Conservation (phyloP, 306 rosid species). For the Parietaria judaica region DNA sequence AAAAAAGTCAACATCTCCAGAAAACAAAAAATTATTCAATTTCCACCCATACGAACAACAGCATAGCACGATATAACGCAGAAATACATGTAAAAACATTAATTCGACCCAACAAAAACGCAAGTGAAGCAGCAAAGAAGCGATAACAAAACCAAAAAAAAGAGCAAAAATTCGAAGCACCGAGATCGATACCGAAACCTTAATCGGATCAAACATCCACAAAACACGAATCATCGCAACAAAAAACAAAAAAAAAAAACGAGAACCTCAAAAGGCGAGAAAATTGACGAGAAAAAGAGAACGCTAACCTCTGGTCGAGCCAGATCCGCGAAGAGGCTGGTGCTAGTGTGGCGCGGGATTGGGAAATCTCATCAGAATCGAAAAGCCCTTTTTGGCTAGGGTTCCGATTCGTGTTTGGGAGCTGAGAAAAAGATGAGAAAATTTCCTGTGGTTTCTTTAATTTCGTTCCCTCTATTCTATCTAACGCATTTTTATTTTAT, state of each 20-base stretch:
- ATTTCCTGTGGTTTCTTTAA: constrained; percentile 10
- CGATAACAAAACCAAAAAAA: no score
- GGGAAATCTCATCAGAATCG: constrained; percentile 7
- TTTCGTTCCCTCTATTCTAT: background rate
- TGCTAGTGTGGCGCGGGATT: constrained; percentile 20
- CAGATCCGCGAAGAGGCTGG: constrained; percentile 18
- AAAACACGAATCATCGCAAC: background rate
- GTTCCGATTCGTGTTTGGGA: constrained; percentile 27
- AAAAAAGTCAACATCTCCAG: background rate
- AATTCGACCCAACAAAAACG: background rate
- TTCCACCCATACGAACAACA: background rate
- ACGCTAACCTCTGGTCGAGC: constrained; percentile 23
- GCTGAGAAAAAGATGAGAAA: constrained; percentile 1
- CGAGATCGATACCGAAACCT: constrained; percentile 6
- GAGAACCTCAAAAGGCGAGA: background rate
- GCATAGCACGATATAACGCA: background rate
- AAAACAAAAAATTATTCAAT: background rate
- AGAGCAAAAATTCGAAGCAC: constrained; percentile 20
- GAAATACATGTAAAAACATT: background rate
- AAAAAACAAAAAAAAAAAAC: background rate
- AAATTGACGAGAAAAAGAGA: background rate
- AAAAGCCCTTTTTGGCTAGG: constrained; percentile 34
- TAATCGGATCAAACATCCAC: constrained; percentile 3
- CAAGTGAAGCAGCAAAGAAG: background rate
- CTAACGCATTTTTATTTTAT: background rate